Evolutionary conservation across 305 asterid genomes (phyloP).

Genomic region (Plantago coronopus): DNA sequence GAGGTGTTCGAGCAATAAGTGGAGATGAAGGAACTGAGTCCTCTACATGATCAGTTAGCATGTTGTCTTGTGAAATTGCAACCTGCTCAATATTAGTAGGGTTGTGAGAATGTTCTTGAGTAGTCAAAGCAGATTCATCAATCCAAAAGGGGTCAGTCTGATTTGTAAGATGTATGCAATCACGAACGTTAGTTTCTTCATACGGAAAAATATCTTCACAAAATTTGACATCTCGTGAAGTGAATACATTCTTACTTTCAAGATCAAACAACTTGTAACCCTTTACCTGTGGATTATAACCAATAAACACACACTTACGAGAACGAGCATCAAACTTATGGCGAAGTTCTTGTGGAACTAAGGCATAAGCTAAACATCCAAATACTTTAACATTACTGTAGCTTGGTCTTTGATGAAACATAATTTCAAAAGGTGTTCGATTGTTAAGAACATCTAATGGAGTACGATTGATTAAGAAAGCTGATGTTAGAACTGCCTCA

Average conservation of each 20-base stretch:
- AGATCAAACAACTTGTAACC: not conserved
- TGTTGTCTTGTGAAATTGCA: no score
- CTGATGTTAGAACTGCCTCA: not conserved
- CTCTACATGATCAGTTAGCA: no score
- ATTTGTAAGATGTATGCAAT: no score
- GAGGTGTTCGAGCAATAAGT: no score
- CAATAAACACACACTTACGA: not conserved
- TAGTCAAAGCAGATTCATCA: no score
- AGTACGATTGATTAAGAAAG: not conserved
- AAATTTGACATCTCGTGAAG: not conserved
- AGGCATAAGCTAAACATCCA: not conserved
- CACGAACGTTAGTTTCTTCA: not conserved
- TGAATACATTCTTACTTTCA: not conserved
- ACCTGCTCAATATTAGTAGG: no score
- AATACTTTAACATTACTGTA: no score
- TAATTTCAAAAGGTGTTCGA: no score
- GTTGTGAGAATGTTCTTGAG: no score
- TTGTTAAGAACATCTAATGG: not conserved
- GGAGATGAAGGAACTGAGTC: no score
- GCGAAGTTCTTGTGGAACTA: not conserved
- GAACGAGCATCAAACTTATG: not conserved
- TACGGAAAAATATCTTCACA: not conserved
- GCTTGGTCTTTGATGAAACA: no score
- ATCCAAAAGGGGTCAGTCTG: not conserved
- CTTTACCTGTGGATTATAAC: not conserved